Base-by-base conservation (phyloP, 2,329 filamentous ascomycete species). In the Pseudocercospora fijiensis region DNA sequence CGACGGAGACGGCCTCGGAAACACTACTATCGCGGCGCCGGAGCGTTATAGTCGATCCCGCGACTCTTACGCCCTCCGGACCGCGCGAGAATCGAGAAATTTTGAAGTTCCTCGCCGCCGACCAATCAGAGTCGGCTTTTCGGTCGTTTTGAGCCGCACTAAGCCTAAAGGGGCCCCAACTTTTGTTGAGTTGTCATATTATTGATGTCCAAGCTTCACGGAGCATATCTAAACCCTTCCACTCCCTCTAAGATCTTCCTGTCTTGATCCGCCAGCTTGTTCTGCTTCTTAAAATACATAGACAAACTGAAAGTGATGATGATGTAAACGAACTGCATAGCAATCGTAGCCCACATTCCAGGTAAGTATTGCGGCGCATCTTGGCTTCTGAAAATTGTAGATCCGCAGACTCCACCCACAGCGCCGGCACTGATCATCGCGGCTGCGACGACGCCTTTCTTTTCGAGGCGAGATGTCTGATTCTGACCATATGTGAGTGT, bases 401-500 rank as follows among this genome's bases (percentile, higher is more conserved):
- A 55, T 4, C 61, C 63, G 58, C 61, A 64, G 1, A 70, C 61
- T 22, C 64, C 64, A 26, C 62, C 67, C 1, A 65, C 27, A 7
- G 62, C 66, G 16, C 90, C 90, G 64, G 57, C 61, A 26, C 41
- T 62, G 26, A 69, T 69, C 65, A 67, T 69, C 1, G 63, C 63
- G 1, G 74, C 74, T 5, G 73, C 72, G 4, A 75, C 73, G 1
- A 75, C 65, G 4, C 72, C 73, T 26, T 72, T 68, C 61, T 73
- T 76, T 63, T 73, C 70, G 2, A 74, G 63, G 24, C 65, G 69
- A 1, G 74, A 71, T 4, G 73, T 74, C 59, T 76, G 73, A 37
- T 75, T 75, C 26, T 75, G 70, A 0, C 71, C 73, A 78, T 91
- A 93, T 0, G 89, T 84, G 80, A 94, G 86, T 49, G 85, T 81